These are phyloP conservation scores for Coniella vitis DNA, from an alignment of 2,329 filamentous ascomycete genomes.

Conservation along the genomic window DNA sequence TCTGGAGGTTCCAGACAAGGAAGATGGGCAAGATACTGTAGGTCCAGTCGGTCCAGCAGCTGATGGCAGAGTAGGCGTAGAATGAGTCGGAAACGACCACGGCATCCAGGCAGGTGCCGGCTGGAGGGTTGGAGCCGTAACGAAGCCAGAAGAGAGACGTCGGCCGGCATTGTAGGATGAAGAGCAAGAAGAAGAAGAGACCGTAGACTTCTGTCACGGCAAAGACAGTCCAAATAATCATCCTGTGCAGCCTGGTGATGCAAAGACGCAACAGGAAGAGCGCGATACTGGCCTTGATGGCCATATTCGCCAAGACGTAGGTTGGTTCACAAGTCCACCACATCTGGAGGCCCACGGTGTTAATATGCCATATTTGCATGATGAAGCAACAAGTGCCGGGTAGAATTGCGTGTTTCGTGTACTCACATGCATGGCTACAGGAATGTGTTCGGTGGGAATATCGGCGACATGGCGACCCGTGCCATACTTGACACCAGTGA, in stretches of 20 bases:
- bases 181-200: background rate
- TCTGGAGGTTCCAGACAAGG: slow-evolving; percentile 6
- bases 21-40: slow-evolving; percentile 2
- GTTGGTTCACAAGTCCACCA: background rate
- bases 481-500: background rate
- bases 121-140: background rate
- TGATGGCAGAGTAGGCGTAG: background rate
- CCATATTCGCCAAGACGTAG: background rate
- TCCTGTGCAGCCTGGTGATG: background rate
- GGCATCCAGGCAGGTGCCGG: background rate
- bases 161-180: background rate
- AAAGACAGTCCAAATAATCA: background rate
- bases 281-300: background rate
- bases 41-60: slow-evolving; percentile 5
- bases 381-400: too few species aligned
- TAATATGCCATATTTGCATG: too few species aligned
- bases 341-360: background rate
- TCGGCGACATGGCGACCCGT: background rate
- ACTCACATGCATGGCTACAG: background rate
- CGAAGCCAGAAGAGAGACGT: background rate
- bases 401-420: too few species aligned
- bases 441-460: background rate
- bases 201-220: background rate
- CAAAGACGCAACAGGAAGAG: background rate
- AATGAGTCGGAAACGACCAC: background rate